Base-by-base conservation (phyloP, 208 protist species). In the Trypanosoma lewisi region DNA sequence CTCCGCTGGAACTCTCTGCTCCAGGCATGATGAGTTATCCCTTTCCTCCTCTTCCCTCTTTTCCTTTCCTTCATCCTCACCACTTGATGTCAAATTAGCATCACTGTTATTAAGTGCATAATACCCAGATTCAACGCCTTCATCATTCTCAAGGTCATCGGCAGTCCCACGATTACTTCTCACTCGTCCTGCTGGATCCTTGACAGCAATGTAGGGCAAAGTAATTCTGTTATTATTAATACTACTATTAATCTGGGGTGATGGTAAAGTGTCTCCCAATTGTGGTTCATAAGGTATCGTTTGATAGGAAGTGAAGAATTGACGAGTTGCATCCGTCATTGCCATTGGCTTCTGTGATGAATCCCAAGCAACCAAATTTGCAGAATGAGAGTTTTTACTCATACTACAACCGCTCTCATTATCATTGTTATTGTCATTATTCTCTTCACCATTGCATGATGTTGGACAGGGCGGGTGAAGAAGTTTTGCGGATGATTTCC, bases 1-100 rank as follows among this genome's bases (percentile, higher is more conserved):
- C 23, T 77, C 65, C 23, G 81, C 82, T 8, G 85, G 83, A 55
- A 66, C 31, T 17, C 16, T 21, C 14, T 52, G 27, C 16, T 27
- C n/a, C n/a, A n/a, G n/a, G n/a, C n/a, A n/a, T n/a, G n/a, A n/a
- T n/a, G n/a, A n/a, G n/a, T n/a, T n/a, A n/a, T n/a, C n/a, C n/a
- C n/a, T n/a, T n/a, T n/a, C n/a, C n/a, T n/a, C n/a, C n/a, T n/a
- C n/a, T n/a, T n/a, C 21, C 12, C 19, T 31, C 9, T 62, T n/a
- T 12, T 57, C 47, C 17, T 58, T 28, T 2, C 17, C 37, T 3
- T 25, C 8, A 21, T 16, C 7, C 19, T 28, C 56, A 17, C 23
- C 21, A 34, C 51, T 63, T 21, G 53, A 64, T 9, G 50, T 54
- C n/a, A 58, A 2, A 53, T 11, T 67, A 42, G 34, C 44, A 51